phyloP scores from a whole-genome alignment of 2,329 filamentous ascomycete species.

The Xylariaceae sp. region DNA sequence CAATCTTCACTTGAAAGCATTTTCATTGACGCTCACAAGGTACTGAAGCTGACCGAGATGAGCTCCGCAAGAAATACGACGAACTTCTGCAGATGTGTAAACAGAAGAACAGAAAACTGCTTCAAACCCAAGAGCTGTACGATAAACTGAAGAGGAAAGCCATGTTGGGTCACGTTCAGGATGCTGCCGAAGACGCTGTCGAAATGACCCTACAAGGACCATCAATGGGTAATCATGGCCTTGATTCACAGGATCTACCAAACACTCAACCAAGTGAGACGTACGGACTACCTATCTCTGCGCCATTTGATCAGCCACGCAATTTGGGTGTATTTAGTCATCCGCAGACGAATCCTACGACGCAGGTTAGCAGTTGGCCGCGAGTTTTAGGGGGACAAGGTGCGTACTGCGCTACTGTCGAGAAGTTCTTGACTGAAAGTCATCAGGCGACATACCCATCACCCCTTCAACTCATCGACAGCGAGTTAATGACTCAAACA shows the following conservation, averaged over 20 bases:
- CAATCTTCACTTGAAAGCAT: not conserved
- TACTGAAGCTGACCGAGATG: constrained; percentile 57
- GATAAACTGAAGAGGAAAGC: constrained; percentile 54
- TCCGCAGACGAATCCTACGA: constrained; percentile 7
- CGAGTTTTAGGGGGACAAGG: constrained; percentile 14
- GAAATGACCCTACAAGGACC: constrained; percentile 37
- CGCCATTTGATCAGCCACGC: constrained; percentile 9
- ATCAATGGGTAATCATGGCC: constrained; percentile 14
- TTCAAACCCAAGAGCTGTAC: constrained; percentile 62
- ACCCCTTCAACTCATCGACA: constrained; percentile 34
- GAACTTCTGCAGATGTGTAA: constrained; percentile 61
- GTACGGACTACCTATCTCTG: constrained; percentile 9
- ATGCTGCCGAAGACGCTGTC: constrained; percentile 48
- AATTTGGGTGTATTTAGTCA: constrained; percentile 7
- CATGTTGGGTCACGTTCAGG: constrained; percentile 50
- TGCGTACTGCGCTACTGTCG: not conserved
- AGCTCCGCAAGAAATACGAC: constrained; percentile 63
- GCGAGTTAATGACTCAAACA: constrained; percentile 24
- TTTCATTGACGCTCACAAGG: constrained; percentile 30
- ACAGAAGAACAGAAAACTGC: constrained; percentile 65
- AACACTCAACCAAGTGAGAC: constrained; percentile 11
- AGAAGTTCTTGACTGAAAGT: constrained; percentile 3
- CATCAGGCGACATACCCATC: constrained; percentile 29
- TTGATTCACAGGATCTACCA: constrained; percentile 12
- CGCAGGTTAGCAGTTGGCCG: constrained; percentile 13